Evolutionary conservation across 495 filamentous ascomycete species (phyloP).

Genomic region (Penicillium robsamsonii): DNA sequence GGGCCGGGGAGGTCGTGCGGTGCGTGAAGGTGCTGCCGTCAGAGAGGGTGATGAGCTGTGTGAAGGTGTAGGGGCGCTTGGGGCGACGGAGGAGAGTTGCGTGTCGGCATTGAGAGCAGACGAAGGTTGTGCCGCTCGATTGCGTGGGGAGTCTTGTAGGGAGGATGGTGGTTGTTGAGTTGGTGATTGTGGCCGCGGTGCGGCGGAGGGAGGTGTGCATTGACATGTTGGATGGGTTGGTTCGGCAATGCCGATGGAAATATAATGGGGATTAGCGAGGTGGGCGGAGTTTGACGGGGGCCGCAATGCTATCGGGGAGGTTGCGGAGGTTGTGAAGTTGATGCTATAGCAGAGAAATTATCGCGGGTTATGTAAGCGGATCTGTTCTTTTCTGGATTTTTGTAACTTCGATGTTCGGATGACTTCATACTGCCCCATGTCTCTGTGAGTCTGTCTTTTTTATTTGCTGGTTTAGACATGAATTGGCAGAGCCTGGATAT

Average conservation of each 20-base stretch:
- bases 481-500: background rate
- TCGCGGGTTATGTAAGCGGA: constrained; percentile 30
- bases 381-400: constrained; percentile 20
- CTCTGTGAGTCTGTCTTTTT: constrained; percentile 16
- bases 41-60: constrained; percentile 89
- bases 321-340: constrained; percentile 19
- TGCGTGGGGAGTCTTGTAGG: constrained; percentile 25
- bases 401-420: constrained; percentile 3
- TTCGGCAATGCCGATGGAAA: background rate
- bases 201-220: constrained; percentile 46
- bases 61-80: constrained; percentile 91
- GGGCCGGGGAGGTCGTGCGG: constrained; percentile 81
- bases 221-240: constrained; percentile 29
- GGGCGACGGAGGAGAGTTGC: constrained; percentile 87
- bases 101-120: constrained; percentile 61
- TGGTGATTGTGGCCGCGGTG: constrained; percentile 35
- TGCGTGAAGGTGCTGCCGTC: constrained; percentile 85
- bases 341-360: constrained; percentile 33
- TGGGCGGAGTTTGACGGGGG: constrained; percentile 1
- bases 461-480: constrained; percentile 13
- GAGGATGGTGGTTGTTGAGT: constrained; percentile 29
- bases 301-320: constrained; percentile 13
- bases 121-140: constrained; percentile 37
- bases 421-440: constrained; percentile 6
- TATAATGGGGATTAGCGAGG: background rate